A percentile compares a stretch with the other conserved stretches of the same genome.
Conservation (phyloP, 352 stramenopile genomes). For the Globisporangium iwayamae region DNA sequence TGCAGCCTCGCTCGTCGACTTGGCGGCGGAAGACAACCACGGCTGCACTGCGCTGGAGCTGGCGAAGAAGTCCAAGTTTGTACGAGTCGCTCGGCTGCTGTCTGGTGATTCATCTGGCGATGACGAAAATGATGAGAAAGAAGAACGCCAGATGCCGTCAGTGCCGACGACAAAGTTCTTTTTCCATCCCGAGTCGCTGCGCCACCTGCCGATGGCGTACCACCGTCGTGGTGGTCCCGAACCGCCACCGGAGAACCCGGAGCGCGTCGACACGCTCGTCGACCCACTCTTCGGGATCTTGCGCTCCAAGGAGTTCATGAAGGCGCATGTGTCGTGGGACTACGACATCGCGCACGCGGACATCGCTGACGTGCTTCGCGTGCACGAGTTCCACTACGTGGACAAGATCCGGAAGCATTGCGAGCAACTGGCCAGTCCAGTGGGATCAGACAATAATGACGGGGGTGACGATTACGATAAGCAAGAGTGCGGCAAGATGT, state of each 20-base stretch:
- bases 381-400: constrained; percentile 90
- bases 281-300: constrained; percentile 70
- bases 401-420: constrained; percentile 57
- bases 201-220: constrained; percentile 73
- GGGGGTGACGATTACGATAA: constrained; percentile 23
- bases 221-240: constrained; percentile 61
- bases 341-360: constrained; percentile 64
- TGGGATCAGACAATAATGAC: constrained; percentile 3
- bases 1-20: constrained; percentile 19
- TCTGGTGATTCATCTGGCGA: constrained; percentile 1
- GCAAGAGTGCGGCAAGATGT: constrained; percentile 37
- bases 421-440: constrained; percentile 24
- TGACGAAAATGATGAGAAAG: background rate
- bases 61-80: constrained; percentile 39
- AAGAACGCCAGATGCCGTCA: background rate
- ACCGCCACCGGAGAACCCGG: constrained; percentile 87
- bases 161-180: constrained; percentile 50
- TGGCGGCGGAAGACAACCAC: constrained; percentile 37
- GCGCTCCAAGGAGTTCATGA: constrained; percentile 63
- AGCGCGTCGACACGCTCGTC: constrained; percentile 86
- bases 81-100: constrained; percentile 28
- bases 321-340: constrained; percentile 53
- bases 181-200: constrained; percentile 69
- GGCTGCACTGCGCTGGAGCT: constrained; percentile 50
- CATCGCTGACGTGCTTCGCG: constrained; percentile 86